phyloP scores from a whole-genome alignment of 495 filamentous ascomycete species.

The Aspergillus incahuasiensis region DNA sequence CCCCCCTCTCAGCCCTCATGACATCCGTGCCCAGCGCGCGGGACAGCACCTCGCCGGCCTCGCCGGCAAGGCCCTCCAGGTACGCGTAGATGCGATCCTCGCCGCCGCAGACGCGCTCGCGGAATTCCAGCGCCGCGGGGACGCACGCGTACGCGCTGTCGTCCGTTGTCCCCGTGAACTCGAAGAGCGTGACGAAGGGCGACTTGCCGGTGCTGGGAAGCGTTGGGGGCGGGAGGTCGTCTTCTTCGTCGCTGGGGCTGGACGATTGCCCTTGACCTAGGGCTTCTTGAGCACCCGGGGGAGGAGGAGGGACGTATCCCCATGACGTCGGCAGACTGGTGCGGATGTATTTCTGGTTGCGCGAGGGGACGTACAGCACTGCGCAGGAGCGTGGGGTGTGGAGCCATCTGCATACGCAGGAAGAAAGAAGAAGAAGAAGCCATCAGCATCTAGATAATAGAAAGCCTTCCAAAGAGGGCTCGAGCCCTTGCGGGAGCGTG shows the following conservation, averaged over 20 bases:
- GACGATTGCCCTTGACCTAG: no score
- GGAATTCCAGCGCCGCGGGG: constrained; percentile 63
- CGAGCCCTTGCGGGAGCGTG: background rate
- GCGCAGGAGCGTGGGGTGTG: constrained; percentile 77
- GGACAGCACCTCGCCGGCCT: constrained; percentile 56
- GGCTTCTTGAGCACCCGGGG: no score
- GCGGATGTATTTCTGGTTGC: constrained; percentile 70
- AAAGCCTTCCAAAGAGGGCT: no score
- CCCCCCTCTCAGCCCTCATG: constrained; percentile 27
- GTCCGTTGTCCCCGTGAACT: constrained; percentile 74
- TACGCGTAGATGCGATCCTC: constrained; percentile 65
- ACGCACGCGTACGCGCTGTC: constrained; percentile 66
- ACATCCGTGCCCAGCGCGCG: constrained; percentile 64
- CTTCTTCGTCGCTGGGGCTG: background rate
- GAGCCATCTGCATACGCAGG: constrained; percentile 63
- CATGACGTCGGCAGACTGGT: constrained; percentile 68
- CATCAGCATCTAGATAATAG: no score
- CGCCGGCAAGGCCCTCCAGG: constrained; percentile 48
- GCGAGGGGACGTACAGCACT: constrained; percentile 68
- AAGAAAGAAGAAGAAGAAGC: no score
- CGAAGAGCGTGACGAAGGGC: constrained; percentile 64
- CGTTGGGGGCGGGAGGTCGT: constrained; percentile 19
- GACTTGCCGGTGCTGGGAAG: constrained; percentile 43
- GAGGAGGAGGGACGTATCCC: constrained; percentile 46
- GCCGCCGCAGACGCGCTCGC: constrained; percentile 64